Evolutionary conservation across 208 protist species (phyloP).

Genomic region (Vickermania ingenoplastis): DNA sequence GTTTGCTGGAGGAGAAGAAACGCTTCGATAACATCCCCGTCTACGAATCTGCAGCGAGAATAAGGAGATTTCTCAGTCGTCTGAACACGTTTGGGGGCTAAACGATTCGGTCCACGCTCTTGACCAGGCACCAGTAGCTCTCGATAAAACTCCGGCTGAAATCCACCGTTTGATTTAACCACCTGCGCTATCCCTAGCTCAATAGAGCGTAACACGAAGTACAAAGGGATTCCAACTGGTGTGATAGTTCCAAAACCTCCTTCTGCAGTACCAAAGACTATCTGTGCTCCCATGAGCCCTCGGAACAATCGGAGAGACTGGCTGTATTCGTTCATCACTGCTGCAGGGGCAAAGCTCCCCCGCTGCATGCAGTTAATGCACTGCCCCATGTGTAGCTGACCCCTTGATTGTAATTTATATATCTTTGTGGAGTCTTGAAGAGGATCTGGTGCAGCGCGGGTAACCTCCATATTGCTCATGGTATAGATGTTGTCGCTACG

Average conservation of each 20-base stretch:
- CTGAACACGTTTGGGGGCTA: constrained; percentile 19
- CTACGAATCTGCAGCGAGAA: not conserved
- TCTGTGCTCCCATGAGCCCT: constrained; percentile 38
- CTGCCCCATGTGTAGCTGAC: constrained; percentile 67
- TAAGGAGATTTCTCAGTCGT: not conserved
- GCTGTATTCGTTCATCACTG: constrained; percentile 17
- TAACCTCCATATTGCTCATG: constrained; percentile 1
- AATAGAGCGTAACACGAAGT: constrained; percentile 33
- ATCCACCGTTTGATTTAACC: constrained; percentile 1
- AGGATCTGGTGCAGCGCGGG: constrained; percentile 6
- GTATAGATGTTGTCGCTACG: not conserved
- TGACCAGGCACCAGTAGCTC: constrained; percentile 40
- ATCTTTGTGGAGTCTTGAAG: not conserved
- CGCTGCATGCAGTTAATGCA: constrained; percentile 45
- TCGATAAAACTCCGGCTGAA: constrained; percentile 15
- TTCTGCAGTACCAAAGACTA: constrained; percentile 65
- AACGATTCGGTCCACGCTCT: constrained; percentile 32
- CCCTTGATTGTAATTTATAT: constrained; percentile 6
- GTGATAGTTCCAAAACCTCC: constrained; percentile 69
- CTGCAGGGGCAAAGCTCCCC: constrained; percentile 54
- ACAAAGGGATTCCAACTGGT: constrained; percentile 32
- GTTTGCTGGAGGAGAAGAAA: not conserved
- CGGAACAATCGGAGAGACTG: constrained; percentile 18
- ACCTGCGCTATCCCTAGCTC: constrained; percentile 30
- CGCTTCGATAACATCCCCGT: constrained; percentile 1